Conservation (phyloP, 352 stramenopile genomes). For the Globisporangium lucens region DNA sequence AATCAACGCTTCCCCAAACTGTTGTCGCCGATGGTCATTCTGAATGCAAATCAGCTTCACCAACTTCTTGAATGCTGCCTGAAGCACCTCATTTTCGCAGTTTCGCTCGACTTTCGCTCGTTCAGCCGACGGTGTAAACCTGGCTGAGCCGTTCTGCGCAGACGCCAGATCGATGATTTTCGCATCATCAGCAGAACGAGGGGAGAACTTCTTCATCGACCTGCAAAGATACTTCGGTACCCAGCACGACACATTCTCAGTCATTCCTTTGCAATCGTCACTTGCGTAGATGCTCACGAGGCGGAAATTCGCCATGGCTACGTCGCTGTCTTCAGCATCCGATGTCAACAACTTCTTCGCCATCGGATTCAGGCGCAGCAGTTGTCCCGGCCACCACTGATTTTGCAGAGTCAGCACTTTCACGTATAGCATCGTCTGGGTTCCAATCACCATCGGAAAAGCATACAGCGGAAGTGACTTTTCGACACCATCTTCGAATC, state of each 20-base stretch:
- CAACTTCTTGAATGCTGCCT: conserved; percentile 33
- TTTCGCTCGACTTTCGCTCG: conserved; percentile 24
- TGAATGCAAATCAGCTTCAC: conserved; percentile 22
- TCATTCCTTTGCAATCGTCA: conserved; percentile 22
- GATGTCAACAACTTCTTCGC: conserved; percentile 44
- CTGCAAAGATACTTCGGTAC: conserved; percentile 73
- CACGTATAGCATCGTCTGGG: conserved; percentile 61
- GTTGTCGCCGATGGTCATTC: neutral
- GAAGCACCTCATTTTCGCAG: conserved; percentile 24
- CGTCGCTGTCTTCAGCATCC: conserved; percentile 28
- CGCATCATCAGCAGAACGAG: neutral
- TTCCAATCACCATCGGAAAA: conserved; percentile 68
- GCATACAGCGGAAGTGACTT: conserved; percentile 61
- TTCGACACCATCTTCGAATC: conserved; percentile 69
- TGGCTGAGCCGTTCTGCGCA: neutral
- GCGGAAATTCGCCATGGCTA: conserved; percentile 37
- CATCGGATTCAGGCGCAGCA: conserved; percentile 62
- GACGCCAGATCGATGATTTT: neutral
- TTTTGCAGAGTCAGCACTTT: conserved; percentile 59
- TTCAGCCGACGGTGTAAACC: conserved; percentile 24
- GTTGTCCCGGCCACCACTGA: conserved; percentile 72
- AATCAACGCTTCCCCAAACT: conserved; percentile 15
- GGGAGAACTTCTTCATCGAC: conserved; percentile 28
- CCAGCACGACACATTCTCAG: conserved; percentile 67
- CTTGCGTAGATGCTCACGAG: conserved; percentile 62